Evolutionary conservation across 495 filamentous ascomycete genomes (phyloP).

Genomic region (Penicillium daleae): DNA sequence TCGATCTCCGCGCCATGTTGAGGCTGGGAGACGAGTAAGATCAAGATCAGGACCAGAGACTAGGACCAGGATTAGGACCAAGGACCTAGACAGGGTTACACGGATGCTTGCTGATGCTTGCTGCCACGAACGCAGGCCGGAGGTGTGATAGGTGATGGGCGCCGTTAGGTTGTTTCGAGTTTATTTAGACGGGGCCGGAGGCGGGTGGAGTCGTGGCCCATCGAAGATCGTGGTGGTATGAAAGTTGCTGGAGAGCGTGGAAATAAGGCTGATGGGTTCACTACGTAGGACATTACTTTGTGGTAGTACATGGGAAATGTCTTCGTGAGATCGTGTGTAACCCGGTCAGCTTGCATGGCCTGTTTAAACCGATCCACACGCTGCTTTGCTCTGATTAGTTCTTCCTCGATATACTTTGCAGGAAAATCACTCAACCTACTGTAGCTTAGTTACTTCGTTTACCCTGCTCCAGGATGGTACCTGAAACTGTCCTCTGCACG

Average conservation of each 20-base stretch:
- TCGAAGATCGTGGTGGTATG: conserved; percentile 14
- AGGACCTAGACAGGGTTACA: conserved; percentile 14
- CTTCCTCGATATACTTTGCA: conserved; percentile 30
- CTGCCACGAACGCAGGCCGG: conserved; percentile 17
- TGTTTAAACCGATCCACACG: conserved; percentile 12
- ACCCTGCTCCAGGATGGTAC: conserved; percentile 15
- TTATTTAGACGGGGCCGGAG: conserved; percentile 40
- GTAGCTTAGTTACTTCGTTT: too few species aligned
- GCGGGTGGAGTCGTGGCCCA: conserved; percentile 25
- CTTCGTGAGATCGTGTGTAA: conserved; percentile 15
- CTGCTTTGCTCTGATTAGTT: too few species aligned
- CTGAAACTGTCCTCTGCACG: conserved; percentile 34
- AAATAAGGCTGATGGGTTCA: conserved; percentile 42
- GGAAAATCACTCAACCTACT: conserved; percentile 28
- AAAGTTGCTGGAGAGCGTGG: conserved; percentile 25
- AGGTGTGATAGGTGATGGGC: conserved; percentile 22
- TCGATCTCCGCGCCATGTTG: neutral
- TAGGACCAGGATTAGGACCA: conserved; percentile 4
- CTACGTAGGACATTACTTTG: too few species aligned
- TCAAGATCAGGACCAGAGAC: conserved; percentile 16
- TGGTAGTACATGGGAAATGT: neutral
- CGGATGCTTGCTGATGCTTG: conserved; percentile 8
- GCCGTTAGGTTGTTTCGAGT: conserved; percentile 55
- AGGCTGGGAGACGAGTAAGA: conserved; percentile 1
- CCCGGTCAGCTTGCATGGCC: conserved; percentile 2